Evolutionary conservation across 2,329 filamentous ascomycete genomes (phyloP).

Genomic region (Fusarium nurragi): DNA sequence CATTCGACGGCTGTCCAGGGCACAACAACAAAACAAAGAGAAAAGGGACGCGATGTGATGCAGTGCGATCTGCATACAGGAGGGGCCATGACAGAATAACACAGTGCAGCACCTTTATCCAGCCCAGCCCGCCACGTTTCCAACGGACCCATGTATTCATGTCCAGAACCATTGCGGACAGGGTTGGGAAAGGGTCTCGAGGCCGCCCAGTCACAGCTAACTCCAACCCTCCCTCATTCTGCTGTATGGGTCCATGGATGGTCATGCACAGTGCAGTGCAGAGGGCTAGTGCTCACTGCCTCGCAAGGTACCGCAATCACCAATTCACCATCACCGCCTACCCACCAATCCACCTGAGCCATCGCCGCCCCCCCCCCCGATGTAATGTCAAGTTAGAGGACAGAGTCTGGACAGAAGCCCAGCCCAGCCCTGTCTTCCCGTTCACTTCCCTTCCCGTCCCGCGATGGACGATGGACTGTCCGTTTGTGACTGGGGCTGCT

Average conservation of each 20-base stretch:
- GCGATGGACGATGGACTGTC: constrained; percentile 21
- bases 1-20: constrained; percentile 30
- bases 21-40: constrained; percentile 15
- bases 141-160: constrained; percentile 28
- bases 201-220: constrained; percentile 38
- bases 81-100: constrained; percentile 29
- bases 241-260: constrained; percentile 30
- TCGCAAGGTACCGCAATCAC: constrained; percentile 20
- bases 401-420: background rate
- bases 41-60: constrained; percentile 1
- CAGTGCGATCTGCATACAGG: constrained; percentile 32
- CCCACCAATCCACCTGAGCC: constrained; percentile 26
- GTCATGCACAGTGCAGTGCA: constrained; percentile 33
- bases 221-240: constrained; percentile 39
- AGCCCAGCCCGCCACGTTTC: constrained; percentile 44
- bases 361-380: constrained; percentile 7
- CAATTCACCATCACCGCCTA: constrained; percentile 19
- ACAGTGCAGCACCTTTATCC: constrained; percentile 34
- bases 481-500: constrained; percentile 22
- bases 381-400: background rate
- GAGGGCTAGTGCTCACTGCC: constrained; percentile 40
- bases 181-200: constrained; percentile 25
- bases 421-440: constrained; percentile 28
- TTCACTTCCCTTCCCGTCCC: constrained; percentile 26
- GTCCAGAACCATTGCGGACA: constrained; percentile 29